These are phyloP conservation scores for Exobasidium rhododendri DNA, from an alignment of 1,284 basidiomycete species.

Conservation along the genomic window DNA sequence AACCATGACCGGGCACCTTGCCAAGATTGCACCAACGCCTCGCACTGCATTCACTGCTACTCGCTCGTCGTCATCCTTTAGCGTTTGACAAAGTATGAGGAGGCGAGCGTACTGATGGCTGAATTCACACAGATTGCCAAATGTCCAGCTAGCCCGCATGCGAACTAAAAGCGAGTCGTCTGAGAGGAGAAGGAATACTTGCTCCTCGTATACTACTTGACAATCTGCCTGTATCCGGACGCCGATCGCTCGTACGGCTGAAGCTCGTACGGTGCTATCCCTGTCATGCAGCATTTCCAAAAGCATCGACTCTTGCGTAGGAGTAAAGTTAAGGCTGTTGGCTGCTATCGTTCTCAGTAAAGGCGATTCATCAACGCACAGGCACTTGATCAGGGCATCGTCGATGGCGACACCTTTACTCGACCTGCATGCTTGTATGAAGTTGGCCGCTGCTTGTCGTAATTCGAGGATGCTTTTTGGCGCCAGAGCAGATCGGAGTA, in stretches of 20 bases:
- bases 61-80: conserved; percentile 2
- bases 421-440: neutral
- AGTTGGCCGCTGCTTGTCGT: neutral
- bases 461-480: neutral
- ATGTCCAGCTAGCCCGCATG: conserved; percentile 5
- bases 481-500: neutral
- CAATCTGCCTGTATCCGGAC: neutral
- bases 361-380: neutral
- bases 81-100: neutral
- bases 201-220: no score
- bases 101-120: neutral
- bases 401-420: neutral
- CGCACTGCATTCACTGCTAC: conserved; percentile 2
- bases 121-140: conserved; percentile 8
- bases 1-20: neutral
- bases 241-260: conserved; percentile 8
- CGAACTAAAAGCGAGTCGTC: conserved; percentile 1
- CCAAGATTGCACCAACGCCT: neutral
- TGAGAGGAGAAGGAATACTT: neutral
- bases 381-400: neutral
- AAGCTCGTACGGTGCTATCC: conserved; percentile 11
- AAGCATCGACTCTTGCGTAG: neutral
- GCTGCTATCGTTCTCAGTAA: neutral
- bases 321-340: neutral
- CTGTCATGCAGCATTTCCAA: neutral